Base-by-base conservation (phyloP, 2,329 filamentous ascomycete genomes). In the Clonostachys rosea region DNA sequence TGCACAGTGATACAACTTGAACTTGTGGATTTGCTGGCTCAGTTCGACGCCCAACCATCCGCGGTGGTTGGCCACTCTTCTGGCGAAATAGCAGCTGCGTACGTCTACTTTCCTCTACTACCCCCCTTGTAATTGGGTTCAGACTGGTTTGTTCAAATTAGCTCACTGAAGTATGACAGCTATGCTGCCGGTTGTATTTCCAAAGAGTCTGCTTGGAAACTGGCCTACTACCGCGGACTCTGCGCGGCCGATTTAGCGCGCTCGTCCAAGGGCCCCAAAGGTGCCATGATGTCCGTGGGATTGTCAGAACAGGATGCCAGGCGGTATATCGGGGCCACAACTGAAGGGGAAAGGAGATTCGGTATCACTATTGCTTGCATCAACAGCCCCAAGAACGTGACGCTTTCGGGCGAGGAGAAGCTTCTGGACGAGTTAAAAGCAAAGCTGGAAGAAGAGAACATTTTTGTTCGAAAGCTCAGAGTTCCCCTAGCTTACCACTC, bases 261-360 rank as follows among this genome's bases (percentile, higher is more conserved):
- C 7, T 17, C n/a, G n/a, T 40, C 37, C 37, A n/a, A 16, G n/a
- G 8, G 7, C n/a, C 7, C 37, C 37, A 40, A 40, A 40, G 78
- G 78, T 0, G 62, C 69, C 8, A 83, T 83, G 79, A 67, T 81
- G 57, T 79, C 79, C 2, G 75, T 81, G 3, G 79, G 75, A 10
- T 17, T 45, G 8, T 42, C 40, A 13, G 40, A 41, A 16, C 30
- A n/a, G 20, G 47, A 46, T 18, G 37, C 47, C 13, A 33, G 45
- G 14, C 24, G 45, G 5, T 34, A 44, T 34, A 41, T 46, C 36
- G 24, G 13, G 37, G 37, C 37, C 37, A 14, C 37, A 17, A 40
- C 7, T 14, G 18, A 8, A n/a, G n/a, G n/a, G 37, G n/a, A 14
- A n/a, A n/a, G n/a, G n/a, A n/a, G n/a, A n/a, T n/a, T n/a, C n/a